Evolutionary conservation across 2,329 filamentous ascomycete genomes (phyloP).

Genomic region (Penicillium sp.): DNA sequence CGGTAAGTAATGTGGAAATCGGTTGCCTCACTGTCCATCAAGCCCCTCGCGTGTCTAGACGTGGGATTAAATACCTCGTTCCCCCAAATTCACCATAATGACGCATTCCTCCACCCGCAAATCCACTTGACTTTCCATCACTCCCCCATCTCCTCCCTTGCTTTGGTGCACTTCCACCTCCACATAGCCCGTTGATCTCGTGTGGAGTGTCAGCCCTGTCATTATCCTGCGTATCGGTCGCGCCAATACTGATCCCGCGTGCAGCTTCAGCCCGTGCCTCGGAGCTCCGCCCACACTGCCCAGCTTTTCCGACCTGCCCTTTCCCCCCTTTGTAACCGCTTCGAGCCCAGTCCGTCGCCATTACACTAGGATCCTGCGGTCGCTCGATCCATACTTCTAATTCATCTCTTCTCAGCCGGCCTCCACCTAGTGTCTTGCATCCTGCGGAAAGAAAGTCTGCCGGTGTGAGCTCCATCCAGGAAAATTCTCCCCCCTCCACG

Average conservation of each 20-base stretch:
- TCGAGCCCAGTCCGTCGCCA: neutral
- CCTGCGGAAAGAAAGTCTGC: neutral
- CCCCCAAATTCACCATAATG: slow-evolving; percentile 30
- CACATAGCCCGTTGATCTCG: slow-evolving; percentile 21
- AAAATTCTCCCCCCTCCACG: neutral
- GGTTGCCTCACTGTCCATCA: neutral
- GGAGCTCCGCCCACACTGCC: slow-evolving; percentile 7
- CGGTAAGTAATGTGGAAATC: neutral
- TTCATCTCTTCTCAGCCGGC: neutral
- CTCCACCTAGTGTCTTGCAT: neutral
- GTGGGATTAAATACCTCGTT: slow-evolving; percentile 11
- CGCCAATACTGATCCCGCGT: slow-evolving; percentile 17
- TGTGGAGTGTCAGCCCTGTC: slow-evolving; percentile 20
- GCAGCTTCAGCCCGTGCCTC: slow-evolving; percentile 14
- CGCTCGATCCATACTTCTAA: neutral
- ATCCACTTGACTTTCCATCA: slow-evolving; percentile 20
- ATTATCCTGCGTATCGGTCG: slow-evolving; percentile 2
- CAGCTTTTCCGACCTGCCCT: neutral
- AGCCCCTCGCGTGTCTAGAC: neutral
- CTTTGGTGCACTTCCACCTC: slow-evolving; percentile 17
- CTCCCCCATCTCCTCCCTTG: slow-evolving; percentile 23
- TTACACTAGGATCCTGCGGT: neutral
- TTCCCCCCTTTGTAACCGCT: neutral
- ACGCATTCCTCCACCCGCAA: slow-evolving; percentile 33
- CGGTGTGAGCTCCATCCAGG: neutral